phyloP scores from a whole-genome alignment of 495 filamentous ascomycete species.

The Annulohypoxylon stygium region DNA sequence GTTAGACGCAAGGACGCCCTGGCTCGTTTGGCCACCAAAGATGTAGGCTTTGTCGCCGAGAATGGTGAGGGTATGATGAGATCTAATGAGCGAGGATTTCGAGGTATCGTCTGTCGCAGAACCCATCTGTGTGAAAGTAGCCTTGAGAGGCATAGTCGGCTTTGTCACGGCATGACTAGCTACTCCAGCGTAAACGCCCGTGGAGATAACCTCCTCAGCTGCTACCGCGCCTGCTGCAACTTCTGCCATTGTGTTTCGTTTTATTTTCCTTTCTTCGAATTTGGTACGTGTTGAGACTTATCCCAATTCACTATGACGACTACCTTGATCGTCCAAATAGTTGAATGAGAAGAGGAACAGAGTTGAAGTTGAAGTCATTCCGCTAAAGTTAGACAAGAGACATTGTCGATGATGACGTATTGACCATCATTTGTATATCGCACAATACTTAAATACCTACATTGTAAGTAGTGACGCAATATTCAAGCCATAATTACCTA shows the following conservation, averaged over 20 bases:
- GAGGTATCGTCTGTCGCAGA: slow-evolving; percentile 41
- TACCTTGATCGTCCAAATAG: background rate
- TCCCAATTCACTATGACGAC: background rate
- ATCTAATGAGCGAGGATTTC: slow-evolving; percentile 57
- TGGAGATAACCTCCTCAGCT: slow-evolving; percentile 60
- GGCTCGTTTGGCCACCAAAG: slow-evolving; percentile 62
- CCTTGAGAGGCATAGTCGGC: slow-evolving; percentile 59
- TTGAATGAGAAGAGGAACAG: background rate
- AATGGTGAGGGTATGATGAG: slow-evolving; percentile 62
- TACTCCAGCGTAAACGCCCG: slow-evolving; percentile 55
- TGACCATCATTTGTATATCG: slow-evolving; percentile 4
- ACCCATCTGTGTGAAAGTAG: slow-evolving; percentile 57
- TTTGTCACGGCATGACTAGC: slow-evolving; percentile 55
- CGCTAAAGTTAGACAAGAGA: slow-evolving; percentile 4
- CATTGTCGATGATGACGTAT: slow-evolving; percentile 29
- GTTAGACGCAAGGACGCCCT: slow-evolving; percentile 58
- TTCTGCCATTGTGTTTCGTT: slow-evolving; percentile 51
- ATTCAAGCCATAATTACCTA: slow-evolving; percentile 19
- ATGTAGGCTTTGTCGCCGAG: slow-evolving; percentile 63
- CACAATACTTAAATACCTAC: slow-evolving; percentile 10
- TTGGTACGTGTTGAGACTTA: background rate
- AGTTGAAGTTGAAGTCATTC: background rate
- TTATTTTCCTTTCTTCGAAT: background rate
- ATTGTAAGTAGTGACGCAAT: slow-evolving; percentile 28
- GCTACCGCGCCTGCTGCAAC: slow-evolving; percentile 55